These are phyloP conservation scores for Lanmaoa rubissima DNA, from an alignment of 768 basidiomycete genomes.

Conservation along the genomic window DNA sequence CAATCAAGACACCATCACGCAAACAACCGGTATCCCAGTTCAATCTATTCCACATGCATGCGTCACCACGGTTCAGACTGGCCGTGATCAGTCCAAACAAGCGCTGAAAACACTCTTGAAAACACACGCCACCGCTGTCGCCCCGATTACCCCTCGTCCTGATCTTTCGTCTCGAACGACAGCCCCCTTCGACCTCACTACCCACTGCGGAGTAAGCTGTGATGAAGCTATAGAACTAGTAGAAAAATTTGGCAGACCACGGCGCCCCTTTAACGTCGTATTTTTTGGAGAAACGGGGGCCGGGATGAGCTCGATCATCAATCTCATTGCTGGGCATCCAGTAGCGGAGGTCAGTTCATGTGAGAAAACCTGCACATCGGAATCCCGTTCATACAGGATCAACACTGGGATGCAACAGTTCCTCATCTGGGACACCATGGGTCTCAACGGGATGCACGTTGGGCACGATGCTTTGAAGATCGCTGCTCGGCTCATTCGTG, in stretches of 20 bases:
- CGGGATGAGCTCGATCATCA: slow-evolving; percentile 33
- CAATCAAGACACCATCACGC: slow-evolving; percentile 22
- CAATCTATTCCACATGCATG: not conserved
- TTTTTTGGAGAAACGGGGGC: slow-evolving; percentile 32
- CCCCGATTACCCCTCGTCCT: no score
- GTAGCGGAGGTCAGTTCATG: not conserved
- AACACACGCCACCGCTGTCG: no score
- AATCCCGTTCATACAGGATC: not conserved
- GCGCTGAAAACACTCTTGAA: no score
- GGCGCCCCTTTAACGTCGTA: slow-evolving; percentile 24
- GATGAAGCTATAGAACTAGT: not conserved
- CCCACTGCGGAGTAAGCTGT: not conserved
- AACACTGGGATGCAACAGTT: not conserved
- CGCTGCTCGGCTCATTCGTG: slow-evolving; percentile 23
- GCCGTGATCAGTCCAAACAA: no score
- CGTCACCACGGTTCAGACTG: not conserved
- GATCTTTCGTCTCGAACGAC: no score
- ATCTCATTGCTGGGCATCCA: not conserved
- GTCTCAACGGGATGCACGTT: not conserved
- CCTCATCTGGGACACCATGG: slow-evolving; percentile 1
- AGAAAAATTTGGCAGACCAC: not conserved
- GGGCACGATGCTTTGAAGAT: not conserved
- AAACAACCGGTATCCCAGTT: not conserved
- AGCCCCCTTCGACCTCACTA: no score
- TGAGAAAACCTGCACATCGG: not conserved